phyloP scores from a whole-genome alignment of 176 grass and related monocot species.

The Tillandsia leiboldiana region DNA sequence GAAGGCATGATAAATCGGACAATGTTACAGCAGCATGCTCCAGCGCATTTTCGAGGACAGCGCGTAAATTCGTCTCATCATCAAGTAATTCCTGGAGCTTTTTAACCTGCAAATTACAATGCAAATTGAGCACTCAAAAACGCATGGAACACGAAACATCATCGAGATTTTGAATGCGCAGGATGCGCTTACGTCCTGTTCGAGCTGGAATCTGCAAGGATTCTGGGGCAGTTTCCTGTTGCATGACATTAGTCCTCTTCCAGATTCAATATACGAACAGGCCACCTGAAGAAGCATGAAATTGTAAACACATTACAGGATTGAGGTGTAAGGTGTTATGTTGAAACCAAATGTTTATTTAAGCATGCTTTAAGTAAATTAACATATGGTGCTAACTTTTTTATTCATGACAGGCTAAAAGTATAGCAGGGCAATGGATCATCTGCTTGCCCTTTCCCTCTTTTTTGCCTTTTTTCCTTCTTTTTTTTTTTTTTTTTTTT shows the following conservation, averaged over 20 bases:
- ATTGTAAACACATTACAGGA: too few relatives aligned
- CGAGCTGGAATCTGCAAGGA: constrained; percentile 48
- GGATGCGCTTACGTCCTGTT: constrained; percentile 60
- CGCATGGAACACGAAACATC: neutral
- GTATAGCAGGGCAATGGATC: too few relatives aligned
- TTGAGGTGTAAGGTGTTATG: too few relatives aligned
- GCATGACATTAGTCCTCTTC: constrained; percentile 12
- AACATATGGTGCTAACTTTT: too few relatives aligned
- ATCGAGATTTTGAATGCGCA: neutral
- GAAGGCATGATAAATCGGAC: constrained; percentile 71
- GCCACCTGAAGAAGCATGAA: too few relatives aligned
- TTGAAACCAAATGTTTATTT: too few relatives aligned
- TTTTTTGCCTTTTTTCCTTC: too few relatives aligned
- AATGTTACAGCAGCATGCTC: constrained; percentile 63
- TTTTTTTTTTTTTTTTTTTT: too few relatives aligned
- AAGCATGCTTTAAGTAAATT: too few relatives aligned
- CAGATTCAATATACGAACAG: too few relatives aligned
- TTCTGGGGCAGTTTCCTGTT: constrained; percentile 7
- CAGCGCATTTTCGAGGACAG: constrained; percentile 68
- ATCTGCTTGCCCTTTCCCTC: too few relatives aligned
- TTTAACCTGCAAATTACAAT: constrained; percentile 36
- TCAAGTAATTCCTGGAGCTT: constrained; percentile 50
- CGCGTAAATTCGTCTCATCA: constrained; percentile 69
- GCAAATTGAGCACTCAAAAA: neutral
- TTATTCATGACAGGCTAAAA: too few relatives aligned